A percentile compares a stretch with the other conserved stretches of the same genome.
Conservation (phyloP, 2,329 filamentous ascomycete species). For the Colletotrichum endophyticum region DNA sequence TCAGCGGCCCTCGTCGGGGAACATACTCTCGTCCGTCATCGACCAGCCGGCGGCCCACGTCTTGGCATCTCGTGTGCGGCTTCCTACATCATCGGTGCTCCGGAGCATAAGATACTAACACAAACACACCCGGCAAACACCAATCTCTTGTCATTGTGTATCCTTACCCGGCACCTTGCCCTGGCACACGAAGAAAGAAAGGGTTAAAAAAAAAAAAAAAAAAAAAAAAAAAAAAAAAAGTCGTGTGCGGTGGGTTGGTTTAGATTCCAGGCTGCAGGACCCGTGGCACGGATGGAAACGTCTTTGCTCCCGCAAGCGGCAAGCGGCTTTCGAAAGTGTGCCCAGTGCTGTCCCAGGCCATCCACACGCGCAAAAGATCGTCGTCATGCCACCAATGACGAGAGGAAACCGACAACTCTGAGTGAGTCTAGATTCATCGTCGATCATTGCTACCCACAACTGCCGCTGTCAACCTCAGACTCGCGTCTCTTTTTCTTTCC, state of each 20-base stretch:
- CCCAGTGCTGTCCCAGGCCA: neutral
- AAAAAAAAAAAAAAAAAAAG: neutral
- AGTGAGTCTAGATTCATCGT: neutral
- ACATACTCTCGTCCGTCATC: neutral
- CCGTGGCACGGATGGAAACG: slow-evolving; percentile 13
- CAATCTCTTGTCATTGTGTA: neutral
- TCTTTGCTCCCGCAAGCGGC: slow-evolving; percentile 12
- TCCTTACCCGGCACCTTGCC: neutral
- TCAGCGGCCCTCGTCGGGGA: neutral
- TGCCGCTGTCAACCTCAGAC: neutral
- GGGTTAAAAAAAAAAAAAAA: neutral
- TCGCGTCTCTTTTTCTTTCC: neutral
- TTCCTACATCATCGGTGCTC: neutral
- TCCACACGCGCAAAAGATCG: neutral
- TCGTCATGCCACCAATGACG: neutral
- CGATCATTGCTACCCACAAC: neutral
- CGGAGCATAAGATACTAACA: neutral
- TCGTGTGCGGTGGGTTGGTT: neutral
- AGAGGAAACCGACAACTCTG: neutral
- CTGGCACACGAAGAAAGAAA: neutral
- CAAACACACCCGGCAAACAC: neutral
- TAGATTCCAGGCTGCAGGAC: neutral
- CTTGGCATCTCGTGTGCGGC: neutral
- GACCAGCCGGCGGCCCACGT: neutral
- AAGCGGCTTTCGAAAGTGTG: neutral